Base-by-base conservation (phyloP, 2,329 filamentous ascomycete species). In the Madurella mycetomatis region DNA sequence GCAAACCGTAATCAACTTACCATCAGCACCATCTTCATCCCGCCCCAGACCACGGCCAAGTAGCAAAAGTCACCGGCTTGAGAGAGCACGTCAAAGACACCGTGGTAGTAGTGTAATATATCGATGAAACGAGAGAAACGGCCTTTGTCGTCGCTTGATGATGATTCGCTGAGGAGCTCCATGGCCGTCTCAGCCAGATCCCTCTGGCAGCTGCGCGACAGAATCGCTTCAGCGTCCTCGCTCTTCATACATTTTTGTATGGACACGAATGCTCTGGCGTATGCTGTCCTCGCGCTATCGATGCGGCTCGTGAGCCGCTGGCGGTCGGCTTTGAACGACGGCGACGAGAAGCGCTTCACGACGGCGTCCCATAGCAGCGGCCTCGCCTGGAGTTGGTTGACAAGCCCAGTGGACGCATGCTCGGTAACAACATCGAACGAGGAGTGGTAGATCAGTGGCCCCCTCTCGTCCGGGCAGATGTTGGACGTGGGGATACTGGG, bases 11-110 rank as follows among this genome's bases (percentile, higher is more conserved):
- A 9, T 16, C 3, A 53, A 31, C 48, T 15, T 41, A 57, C 54
- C 46, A 57, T 50, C 47, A 57, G 41, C 42, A 57, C 2, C 40
- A 57, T 32, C 51, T 41, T 57, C 47, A 57, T 54, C 3, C 54
- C 59, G 2, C 65, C 64, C 64, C 64, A 66, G 16, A 66, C 58
- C 13, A 66, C 51, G 4, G 64, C 60, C 48, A 66, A 47, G 11
- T 62, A 65, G 12, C 55, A 51, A 44, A 64, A 63, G 30, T 64
- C 63, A 17, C 50, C 54, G 3, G 60, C 58, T 41, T 66, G 65
- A 1, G 58, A 63, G 1, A 66, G 54, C 9, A 66, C 65, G 25
- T 66, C 63, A 45, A 66, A 66, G 9, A 64, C 63, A 13, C 61
- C 62, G 5, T 59, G 58, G 45, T 63, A 64, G 41, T 62, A 56